Percentiles rank a stretch among this genome's conserved stretches.
phyloP scores from a whole-genome alignment of 2,329 filamentous ascomycete genomes.

The Penicillium sp. region DNA sequence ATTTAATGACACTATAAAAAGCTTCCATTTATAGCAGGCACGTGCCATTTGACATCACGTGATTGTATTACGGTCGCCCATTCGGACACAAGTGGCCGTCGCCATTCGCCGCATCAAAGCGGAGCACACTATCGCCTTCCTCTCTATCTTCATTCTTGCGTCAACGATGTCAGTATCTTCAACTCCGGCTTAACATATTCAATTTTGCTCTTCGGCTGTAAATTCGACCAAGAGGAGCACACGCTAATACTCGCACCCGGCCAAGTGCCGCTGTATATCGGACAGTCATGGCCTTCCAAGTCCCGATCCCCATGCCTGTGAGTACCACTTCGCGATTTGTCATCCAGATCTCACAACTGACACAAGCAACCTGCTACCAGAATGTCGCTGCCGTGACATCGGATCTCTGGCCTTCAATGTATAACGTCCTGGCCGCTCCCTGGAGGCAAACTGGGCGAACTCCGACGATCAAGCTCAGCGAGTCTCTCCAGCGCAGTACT shows the following conservation, averaged over 20 bases:
- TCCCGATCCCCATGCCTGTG: conserved; percentile 50
- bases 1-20: background rate
- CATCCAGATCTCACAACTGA: conserved; percentile 13
- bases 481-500: conserved; percentile 14
- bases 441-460: conserved; percentile 35
- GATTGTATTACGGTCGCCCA: conserved; percentile 22
- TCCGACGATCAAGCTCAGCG: conserved; percentile 15
- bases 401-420: conserved; percentile 48
- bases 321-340: conserved; percentile 19
- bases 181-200: conserved; percentile 6
- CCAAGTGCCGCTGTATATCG: conserved; percentile 38
- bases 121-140: conserved; percentile 21
- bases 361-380: conserved; percentile 33
- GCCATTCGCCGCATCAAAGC: conserved; percentile 37
- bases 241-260: conserved; percentile 29
- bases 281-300: conserved; percentile 54
- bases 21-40: background rate
- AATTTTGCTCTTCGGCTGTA: background rate
- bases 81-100: conserved; percentile 28
- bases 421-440: conserved; percentile 39
- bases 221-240: conserved; percentile 17
- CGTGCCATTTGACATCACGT: conserved; percentile 17
- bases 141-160: conserved; percentile 14
- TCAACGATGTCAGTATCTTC: conserved; percentile 29
- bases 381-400: conserved; percentile 46